Evolutionary conservation across 2,329 filamentous ascomycete species (phyloP).

Genomic region (Alternaria panax): DNA sequence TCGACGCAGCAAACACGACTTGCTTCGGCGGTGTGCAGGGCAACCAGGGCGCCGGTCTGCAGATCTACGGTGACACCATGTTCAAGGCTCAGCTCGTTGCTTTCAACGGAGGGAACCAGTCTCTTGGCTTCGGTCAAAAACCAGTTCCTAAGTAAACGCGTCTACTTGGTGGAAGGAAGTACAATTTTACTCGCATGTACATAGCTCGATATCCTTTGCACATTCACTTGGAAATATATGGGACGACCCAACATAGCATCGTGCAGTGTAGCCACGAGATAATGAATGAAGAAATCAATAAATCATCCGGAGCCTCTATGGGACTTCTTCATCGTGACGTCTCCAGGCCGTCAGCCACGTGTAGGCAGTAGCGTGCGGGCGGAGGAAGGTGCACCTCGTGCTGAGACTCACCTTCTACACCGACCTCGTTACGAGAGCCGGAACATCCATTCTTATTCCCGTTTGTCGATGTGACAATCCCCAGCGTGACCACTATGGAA

Average conservation of each 20-base stretch:
- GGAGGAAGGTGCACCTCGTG: constrained; percentile 14
- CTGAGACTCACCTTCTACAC: background rate
- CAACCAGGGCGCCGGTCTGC: constrained; percentile 59
- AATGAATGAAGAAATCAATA: constrained; percentile 4
- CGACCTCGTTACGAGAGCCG: accelerated
- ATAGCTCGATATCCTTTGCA: constrained; percentile 14
- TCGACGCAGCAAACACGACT: constrained; percentile 54
- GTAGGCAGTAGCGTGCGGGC: background rate
- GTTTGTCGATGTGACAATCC: background rate
- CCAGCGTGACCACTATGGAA: background rate
- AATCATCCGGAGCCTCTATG: background rate
- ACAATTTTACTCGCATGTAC: constrained; percentile 13
- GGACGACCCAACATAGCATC: background rate
- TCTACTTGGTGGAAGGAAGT: background rate
- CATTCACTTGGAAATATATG: constrained; percentile 15
- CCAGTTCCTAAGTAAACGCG: constrained; percentile 6
- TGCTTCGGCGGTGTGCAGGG: constrained; percentile 75
- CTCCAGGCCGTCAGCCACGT: constrained; percentile 1
- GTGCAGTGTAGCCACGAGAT: background rate
- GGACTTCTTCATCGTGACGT: background rate
- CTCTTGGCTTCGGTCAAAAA: constrained; percentile 60
- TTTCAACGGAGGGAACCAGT: constrained; percentile 62
- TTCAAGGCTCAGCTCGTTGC: constrained; percentile 68
- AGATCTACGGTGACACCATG: constrained; percentile 70
- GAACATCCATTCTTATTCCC: background rate